Evolutionary conservation across 495 filamentous ascomycete genomes (phyloP), one percentile per base, ranked within the genome.

Genomic region (Penicillium cataractarum): DNA sequence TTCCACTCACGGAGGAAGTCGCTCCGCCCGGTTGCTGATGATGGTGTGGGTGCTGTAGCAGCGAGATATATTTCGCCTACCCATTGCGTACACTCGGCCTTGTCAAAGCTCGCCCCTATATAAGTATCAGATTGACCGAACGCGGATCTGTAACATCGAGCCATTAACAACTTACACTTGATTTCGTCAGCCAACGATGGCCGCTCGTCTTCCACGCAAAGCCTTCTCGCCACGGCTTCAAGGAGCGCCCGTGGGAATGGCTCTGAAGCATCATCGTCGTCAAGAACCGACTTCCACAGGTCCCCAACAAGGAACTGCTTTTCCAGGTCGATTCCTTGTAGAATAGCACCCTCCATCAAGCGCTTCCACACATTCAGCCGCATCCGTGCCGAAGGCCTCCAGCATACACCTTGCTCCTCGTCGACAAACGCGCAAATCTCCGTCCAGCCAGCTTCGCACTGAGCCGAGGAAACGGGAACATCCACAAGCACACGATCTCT

Each of bases 1-100:
- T 77, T 83, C 87, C 87, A 89, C 3, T 71, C 68, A 40, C 74
- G 70, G 9, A 88, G 42, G 55, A 85, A 86, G 3, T 82, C 75
- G 29, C 70, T 76, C n/a, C 80, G 70, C n/a, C 74, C 70, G 44
- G 78, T 69, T 13, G 76, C 69, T 51, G 71, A 72, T 22, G 65
- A 58, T 12, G 65, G 39, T 48, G 72, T 71, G 17, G 77, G 74
- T 49, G 82, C 81, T 10, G 76, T 77, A 29, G 78, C 76, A 62
- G 83, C 80, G 6, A 89, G 76, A 61, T 84, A 74, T 4, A 75
- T 80, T 60, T 74, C 76, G 4, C 87, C 86, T 15, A 85, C 74
- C 78, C 82, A 87, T 4, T 53, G 65, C 3, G 81, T 71, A 52
- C 78, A 81, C 27, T 71, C 76, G 7, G 59, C 55, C 53, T 76